Base-by-base conservation (phyloP, 1,139 yeast genomes). In the Blastobotrys proliferans region DNA sequence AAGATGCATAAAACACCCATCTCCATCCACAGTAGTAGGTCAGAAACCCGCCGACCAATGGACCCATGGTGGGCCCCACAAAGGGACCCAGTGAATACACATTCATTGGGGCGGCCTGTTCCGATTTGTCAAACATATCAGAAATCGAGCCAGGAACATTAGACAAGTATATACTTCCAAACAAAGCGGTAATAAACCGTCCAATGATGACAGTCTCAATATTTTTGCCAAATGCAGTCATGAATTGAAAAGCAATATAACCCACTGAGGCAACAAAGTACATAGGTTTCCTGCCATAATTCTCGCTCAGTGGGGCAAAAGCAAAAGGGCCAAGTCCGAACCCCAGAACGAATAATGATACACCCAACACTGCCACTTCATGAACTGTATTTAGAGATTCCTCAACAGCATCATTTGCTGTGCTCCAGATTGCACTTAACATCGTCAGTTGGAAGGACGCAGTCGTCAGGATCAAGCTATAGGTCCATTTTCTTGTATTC, bases 121-220 rank as follows among this genome's bases (percentile, higher is more conserved):
- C 72, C 42, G 70, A 67, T 43, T 71, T 73, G 40, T 74, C 77
- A 51, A 73, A 76, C 39, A 83, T 67, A 60, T 83, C 94, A 40
- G 83, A 77, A 36, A 83, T 65, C 6, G 87, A 73, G 14, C 92
- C 94, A 38, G 86, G 86, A n/a, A 84, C 85, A 47, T 81, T 84
- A 27, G 86, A 73, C 53, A 84, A 69, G 38, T 84, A 84, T 6
- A 84, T 79, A 20, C 86, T 72, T 1, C 88, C 78, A 53, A 79
- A 79, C 33, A 83, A 76, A 2, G 90, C 90, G 41, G 79, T 70
- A 47, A 83, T 64, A 55, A 81, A 79, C 44, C 94, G 69, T 45
- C 87, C 83, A 31, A 79, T 76, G 41, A 83, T 60, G 20, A 83
- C 68, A 2, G 80, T 77, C 13, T 75, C 82, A 46, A 79, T 75